Evolutionary conservation across 2,329 filamentous ascomycete genomes (phyloP), one percentile per base, ranked within the genome.

Genomic region (Aphanoascus verrucosus): DNA sequence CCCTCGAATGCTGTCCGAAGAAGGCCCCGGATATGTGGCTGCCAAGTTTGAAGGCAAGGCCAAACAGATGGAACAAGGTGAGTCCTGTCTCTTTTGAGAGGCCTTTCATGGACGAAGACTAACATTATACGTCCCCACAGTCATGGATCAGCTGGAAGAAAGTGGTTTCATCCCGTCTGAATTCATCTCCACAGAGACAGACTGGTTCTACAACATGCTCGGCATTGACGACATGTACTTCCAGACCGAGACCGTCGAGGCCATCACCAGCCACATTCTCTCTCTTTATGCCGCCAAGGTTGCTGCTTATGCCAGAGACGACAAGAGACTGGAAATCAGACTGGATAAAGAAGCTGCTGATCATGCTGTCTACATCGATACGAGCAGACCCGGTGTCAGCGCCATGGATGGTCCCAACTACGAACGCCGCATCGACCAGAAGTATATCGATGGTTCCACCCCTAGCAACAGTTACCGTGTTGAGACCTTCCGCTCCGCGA

Each of bases 161-260:
- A 86, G 84, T 65, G 86, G 84, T 56, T 96, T 94, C 80, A 87
- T 98, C 57, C 93, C 93, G 1, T 78, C 80, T 54, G 77, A 85
- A 50, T 86, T 94, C 60, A 79, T 96, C 58, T 86, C 94, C 58
- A 79, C 83, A 23, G 90, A 98, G 72, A 87, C 90, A 49, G 79
- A 82, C 56, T 98, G 93, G 91, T 98, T 98, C 77, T 98, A 98
- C 76, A 87, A 93, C 68, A 86, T 94, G 70, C 82, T 98, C 20
- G 93, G 93, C 62, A 98, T 98, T 63, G 93, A 98, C 65, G 93
- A 96, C 77, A 91, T 94, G 72, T 97, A 96, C 77, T 97, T 97
- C 74, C 83, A 90, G 67, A 89, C 91, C 60, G 90, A 96, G 74
- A 81, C 79, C 3, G 85, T 86, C 15, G 83, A 87, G 53, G 88